Evolutionary conservation across 257 asterid species (phyloP).

Genomic region (Agastache rugosa): DNA sequence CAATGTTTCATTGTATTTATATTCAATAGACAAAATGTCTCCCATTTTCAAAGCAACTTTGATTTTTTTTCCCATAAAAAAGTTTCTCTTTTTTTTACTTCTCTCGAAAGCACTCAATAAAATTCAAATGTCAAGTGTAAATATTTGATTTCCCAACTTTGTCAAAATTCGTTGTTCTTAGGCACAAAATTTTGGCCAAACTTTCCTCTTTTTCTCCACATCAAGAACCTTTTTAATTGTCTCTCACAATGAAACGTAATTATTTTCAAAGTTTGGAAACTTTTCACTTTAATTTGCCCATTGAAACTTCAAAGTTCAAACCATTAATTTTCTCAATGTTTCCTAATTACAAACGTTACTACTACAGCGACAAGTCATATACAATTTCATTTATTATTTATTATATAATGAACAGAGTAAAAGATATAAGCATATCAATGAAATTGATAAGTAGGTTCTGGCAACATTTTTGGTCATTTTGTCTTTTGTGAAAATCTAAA

Average conservation of each 20-base stretch:
- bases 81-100: neutral
- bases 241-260: neutral
- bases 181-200: constrained; percentile 39
- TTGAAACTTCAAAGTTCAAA: constrained; percentile 22
- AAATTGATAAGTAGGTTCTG: too few relatives aligned
- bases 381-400: neutral
- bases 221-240: constrained; percentile 16
- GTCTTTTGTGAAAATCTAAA: too few relatives aligned
- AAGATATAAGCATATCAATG: neutral
- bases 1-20: neutral
- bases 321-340: neutral
- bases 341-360: neutral
- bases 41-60: constrained; percentile 11
- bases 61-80: neutral
- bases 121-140: neutral
- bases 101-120: neutral
- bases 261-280: constrained; percentile 29
- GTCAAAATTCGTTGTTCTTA: constrained; percentile 43
- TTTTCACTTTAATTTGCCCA: neutral
- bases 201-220: constrained; percentile 2
- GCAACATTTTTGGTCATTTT: too few relatives aligned
- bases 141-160: neutral
- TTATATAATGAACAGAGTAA: too few relatives aligned
- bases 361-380: neutral
- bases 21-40: neutral